Percentiles rank a stretch among this genome's conserved stretches.
Evolutionary conservation across 2,329 filamentous ascomycete genomes (phyloP).

Genomic region (Colletotrichum tabaci): DNA sequence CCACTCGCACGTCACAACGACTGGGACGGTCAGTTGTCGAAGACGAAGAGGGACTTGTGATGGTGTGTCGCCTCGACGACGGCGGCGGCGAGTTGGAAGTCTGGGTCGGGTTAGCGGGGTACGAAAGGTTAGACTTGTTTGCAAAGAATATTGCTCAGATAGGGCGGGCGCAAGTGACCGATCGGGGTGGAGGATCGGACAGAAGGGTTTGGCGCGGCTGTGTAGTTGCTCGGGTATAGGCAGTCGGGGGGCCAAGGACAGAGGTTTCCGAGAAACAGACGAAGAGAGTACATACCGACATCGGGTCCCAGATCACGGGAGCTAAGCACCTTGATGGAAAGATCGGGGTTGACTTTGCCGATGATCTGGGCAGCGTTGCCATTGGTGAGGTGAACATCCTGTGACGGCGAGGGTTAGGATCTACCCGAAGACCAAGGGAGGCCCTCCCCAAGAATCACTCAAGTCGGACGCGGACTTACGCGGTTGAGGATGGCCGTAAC

Average conservation of each 20-base stretch:
- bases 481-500: conserved; percentile 82
- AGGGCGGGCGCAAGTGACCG: neutral
- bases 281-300: conserved; percentile 71
- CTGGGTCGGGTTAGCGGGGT: conserved; percentile 58
- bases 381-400: conserved; percentile 80
- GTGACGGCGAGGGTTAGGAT: conserved; percentile 7
- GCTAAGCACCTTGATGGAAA: conserved; percentile 79
- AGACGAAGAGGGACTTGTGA: conserved; percentile 83
- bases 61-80: conserved; percentile 91
- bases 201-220: no score
- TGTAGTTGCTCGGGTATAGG: no score
- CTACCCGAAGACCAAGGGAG: no score
- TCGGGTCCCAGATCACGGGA: conserved; percentile 77
- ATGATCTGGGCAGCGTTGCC: conserved; percentile 83
- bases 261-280: neutral
- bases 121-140: neutral
- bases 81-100: conserved; percentile 81
- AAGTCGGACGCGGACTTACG: conserved; percentile 61
- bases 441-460: no score
- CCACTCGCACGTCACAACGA: conserved; percentile 39
- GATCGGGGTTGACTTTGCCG: conserved; percentile 83
- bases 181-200: no score
- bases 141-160: neutral
- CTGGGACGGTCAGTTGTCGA: conserved; percentile 62
- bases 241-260: no score